phyloP scores from a whole-genome alignment of 768 basidiomycete species.

The Pleurotus tuoliensis region DNA sequence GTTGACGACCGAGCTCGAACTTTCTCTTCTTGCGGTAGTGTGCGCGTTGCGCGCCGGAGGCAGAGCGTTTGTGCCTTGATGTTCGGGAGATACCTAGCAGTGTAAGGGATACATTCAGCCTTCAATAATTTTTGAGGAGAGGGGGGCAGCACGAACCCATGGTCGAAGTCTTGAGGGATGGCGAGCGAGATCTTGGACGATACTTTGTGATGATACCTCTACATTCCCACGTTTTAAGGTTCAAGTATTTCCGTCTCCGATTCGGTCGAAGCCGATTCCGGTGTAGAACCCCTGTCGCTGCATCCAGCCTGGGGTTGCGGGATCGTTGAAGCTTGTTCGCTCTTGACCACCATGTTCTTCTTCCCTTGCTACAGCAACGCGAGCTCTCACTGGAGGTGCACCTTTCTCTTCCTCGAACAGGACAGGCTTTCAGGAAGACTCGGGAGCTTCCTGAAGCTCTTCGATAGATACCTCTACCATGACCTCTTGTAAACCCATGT shows the following conservation, averaged over 20 bases:
- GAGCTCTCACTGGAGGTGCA: too few relatives aligned
- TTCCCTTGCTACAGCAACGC: too few relatives aligned
- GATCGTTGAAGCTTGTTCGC: too few relatives aligned
- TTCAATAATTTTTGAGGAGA: conserved; percentile 8
- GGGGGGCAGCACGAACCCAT: conserved; percentile 63
- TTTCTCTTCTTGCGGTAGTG: conserved; percentile 99
- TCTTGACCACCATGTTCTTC: too few relatives aligned
- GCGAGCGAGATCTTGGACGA: conserved; percentile 27
- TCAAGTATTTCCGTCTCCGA: neutral
- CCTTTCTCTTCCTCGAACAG: too few relatives aligned
- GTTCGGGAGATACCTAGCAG: conserved; percentile 89
- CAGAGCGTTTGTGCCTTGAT: conserved; percentile 96
- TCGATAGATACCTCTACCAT: conserved; percentile 90
- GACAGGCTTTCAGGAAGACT: neutral
- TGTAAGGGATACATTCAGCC: conserved; percentile 11
- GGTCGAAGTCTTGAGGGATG: conserved; percentile 64
- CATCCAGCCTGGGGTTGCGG: too few relatives aligned
- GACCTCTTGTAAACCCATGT: conserved; percentile 69
- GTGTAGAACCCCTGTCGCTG: neutral
- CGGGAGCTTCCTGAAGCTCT: conserved; percentile 78
- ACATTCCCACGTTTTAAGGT: conserved; percentile 6
- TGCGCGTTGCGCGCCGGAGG: conserved; percentile 86
- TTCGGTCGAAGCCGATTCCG: neutral
- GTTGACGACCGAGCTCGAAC: conserved; percentile 98
- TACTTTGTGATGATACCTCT: conserved; percentile 51